These are phyloP conservation scores for Alternaria sp. DNA, from an alignment of 2,329 filamentous ascomycete genomes.

Conservation along the genomic window DNA sequence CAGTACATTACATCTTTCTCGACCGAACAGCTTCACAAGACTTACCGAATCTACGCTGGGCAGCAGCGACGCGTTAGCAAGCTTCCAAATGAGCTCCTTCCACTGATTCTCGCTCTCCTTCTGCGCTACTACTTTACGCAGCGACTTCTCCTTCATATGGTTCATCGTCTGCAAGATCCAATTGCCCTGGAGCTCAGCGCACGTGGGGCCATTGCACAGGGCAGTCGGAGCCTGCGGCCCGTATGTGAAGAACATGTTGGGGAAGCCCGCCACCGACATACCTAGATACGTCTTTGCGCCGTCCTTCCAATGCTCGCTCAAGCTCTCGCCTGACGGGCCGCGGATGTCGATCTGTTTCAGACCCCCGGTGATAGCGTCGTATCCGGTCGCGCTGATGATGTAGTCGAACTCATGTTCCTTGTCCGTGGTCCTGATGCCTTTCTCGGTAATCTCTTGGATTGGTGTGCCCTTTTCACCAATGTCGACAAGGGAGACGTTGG, in stretches of 20 bases:
- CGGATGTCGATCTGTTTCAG: conserved; percentile 49
- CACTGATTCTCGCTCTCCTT: conserved; percentile 57
- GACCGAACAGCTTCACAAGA: neutral
- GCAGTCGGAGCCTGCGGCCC: conserved; percentile 66
- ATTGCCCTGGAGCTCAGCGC: conserved; percentile 63
- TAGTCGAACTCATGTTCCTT: conserved; percentile 61
- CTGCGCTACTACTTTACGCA: conserved; percentile 63
- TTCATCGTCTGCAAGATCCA: conserved; percentile 64
- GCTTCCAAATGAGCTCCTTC: conserved; percentile 59
- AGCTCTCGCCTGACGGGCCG: conserved; percentile 32
- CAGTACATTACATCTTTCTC: neutral
- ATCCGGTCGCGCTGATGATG: conserved; percentile 59
- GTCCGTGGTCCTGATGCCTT: conserved; percentile 58
- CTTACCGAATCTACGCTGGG: conserved; percentile 50
- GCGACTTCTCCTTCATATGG: conserved; percentile 56
- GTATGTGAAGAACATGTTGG: conserved; percentile 54
- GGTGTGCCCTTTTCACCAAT: conserved; percentile 41
- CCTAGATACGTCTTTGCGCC: conserved; percentile 50
- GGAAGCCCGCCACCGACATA: conserved; percentile 50
- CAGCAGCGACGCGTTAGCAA: conserved; percentile 59
- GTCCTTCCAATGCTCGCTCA: conserved; percentile 28
- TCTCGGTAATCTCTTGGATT: conserved; percentile 58
- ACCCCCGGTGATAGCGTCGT: conserved; percentile 51
- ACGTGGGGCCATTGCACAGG: conserved; percentile 64
- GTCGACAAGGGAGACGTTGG: conserved; percentile 60